A percentile compares a stretch with the other conserved stretches of the same genome.
phyloP scores from a whole-genome alignment of 2,329 filamentous ascomycete species.

The Ascochyta pisi region DNA sequence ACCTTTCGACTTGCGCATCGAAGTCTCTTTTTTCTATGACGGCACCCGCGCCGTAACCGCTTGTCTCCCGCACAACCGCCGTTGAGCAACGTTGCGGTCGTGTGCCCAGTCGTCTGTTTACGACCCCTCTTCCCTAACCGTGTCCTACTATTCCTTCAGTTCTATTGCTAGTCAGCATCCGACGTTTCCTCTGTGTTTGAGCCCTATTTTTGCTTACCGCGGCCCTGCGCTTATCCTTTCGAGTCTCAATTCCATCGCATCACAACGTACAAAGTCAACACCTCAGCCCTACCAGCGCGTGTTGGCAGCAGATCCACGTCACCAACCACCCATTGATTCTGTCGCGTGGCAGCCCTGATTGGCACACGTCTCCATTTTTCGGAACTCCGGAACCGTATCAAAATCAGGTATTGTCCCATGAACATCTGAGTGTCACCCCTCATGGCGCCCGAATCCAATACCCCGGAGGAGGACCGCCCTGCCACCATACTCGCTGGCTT shows the following conservation, averaged over 20 bases:
- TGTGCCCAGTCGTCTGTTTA: constrained; percentile 14
- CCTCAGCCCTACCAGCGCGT: constrained; percentile 15
- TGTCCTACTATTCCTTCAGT: constrained; percentile 5
- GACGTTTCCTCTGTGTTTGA: constrained; percentile 21
- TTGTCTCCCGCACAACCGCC: constrained; percentile 15
- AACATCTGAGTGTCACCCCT: constrained; percentile 1
- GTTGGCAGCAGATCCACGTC: constrained; percentile 15
- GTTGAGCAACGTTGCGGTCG: constrained; percentile 10
- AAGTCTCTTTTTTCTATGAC: constrained; percentile 10
- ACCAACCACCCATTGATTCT: constrained; percentile 8
- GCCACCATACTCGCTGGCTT: constrained; percentile 25
- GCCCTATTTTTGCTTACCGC: constrained; percentile 11
- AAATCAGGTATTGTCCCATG: constrained; percentile 3
- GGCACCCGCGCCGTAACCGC: constrained; percentile 13
- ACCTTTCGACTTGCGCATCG: constrained; percentile 11
- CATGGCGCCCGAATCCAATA: constrained; percentile 21
- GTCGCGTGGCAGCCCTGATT: constrained; percentile 20
- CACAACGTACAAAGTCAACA: constrained; percentile 7
- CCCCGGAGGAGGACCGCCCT: constrained; percentile 29
- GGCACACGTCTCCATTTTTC: background rate
- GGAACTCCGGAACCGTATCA: background rate
- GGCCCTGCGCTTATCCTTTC: constrained; percentile 10
- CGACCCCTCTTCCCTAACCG: constrained; percentile 9
- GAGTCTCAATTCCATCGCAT: constrained; percentile 11
- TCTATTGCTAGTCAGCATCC: constrained; percentile 9